Evolutionary conservation across 2,329 filamentous ascomycete species (phyloP), one percentile per base, ranked within the genome.

Genomic region (Fusarium sp.): DNA sequence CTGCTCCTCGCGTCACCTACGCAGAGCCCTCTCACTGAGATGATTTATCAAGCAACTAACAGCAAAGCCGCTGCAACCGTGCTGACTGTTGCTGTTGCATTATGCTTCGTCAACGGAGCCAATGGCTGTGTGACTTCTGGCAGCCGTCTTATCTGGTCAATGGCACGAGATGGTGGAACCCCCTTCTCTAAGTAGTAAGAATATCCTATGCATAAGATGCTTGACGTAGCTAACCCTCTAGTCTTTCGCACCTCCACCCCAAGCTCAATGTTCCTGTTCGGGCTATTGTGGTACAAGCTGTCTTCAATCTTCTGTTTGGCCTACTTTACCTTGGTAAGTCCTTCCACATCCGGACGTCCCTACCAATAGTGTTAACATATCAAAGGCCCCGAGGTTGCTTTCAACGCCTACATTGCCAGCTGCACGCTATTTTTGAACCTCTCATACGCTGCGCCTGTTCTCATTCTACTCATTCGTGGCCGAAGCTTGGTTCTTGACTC

Each of bases 401-500:
- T 84, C 48, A 81, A 79, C 51, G 82, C 82, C 8, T 82, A 83
- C 59, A 77, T 82, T 1, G 79, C 82, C 6, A 80, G 78, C 22
- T 81, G 78, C 65, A 83, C 82, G 15, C 79, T 83, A 14, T 79
- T 83, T 44, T 76, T 83, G 3, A 83, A 83, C 57, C 72, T 84
- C 1, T 83, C 82, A 2, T 84, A 83, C 32, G 80, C 77, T 8
- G 74, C 82, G 10, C 82, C 82, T 3, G 75, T 83, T 20, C 71
- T 81, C 1, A 75, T 73, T 8, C 71, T 81, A 4, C 73, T 81
- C 7, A 43, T 80, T 6, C 75, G 80, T 17, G 80, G 80, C 7
- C 75, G 80, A 43, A 56, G 62, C 6, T 45, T 78, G 7, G 60
- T 82, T 32, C 52, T 62, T 4, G 51, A 72, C n/a, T 70, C 75